A percentile compares a stretch with the other conserved stretches of the same genome.
These are phyloP conservation scores for Myriangium duriaei DNA, from an alignment of 2,329 filamentous ascomycete species.

Conservation along the genomic window DNA sequence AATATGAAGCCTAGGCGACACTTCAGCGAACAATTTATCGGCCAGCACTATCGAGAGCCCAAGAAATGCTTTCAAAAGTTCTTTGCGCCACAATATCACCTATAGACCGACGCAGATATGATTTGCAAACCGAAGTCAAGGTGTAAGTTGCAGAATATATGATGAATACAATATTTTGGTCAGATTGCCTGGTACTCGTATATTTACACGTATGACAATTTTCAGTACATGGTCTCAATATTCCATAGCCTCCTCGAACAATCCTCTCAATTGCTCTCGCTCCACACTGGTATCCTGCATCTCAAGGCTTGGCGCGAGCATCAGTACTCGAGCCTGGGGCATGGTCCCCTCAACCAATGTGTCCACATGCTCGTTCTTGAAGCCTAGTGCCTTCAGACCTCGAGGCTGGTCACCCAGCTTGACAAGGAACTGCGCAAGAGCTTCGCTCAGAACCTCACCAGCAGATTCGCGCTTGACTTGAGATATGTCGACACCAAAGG, in stretches of 20 bases:
- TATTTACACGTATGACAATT: no score
- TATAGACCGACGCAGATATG: no score
- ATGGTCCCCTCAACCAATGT: slow-evolving; percentile 85
- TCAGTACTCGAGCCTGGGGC: slow-evolving; percentile 79
- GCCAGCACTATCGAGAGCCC: no score
- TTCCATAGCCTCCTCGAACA: slow-evolving; percentile 38
- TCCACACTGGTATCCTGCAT: slow-evolving; percentile 33
- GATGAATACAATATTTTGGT: no score
- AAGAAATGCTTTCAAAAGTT: no score
- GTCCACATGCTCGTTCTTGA: slow-evolving; percentile 62
- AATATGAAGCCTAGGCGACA: no score
- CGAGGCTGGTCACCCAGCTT: slow-evolving; percentile 81
- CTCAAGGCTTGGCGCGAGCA: slow-evolving; percentile 71
- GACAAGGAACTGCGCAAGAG: slow-evolving; percentile 66
- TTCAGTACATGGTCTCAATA: slow-evolving; percentile 18
- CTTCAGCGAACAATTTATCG: no score
- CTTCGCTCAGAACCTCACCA: slow-evolving; percentile 76
- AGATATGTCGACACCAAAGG: slow-evolving; percentile 78
- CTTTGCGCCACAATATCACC: no score
- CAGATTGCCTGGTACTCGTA: no score
- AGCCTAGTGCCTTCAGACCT: slow-evolving; percentile 74
- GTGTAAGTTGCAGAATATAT: no score
- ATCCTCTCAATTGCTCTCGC: slow-evolving; percentile 33
- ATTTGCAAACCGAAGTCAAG: no score
- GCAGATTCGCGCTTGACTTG: slow-evolving; percentile 82